Evolutionary conservation across 148 eudicot species (phyloP).

Genomic region (Camellia lanceoleosa): DNA sequence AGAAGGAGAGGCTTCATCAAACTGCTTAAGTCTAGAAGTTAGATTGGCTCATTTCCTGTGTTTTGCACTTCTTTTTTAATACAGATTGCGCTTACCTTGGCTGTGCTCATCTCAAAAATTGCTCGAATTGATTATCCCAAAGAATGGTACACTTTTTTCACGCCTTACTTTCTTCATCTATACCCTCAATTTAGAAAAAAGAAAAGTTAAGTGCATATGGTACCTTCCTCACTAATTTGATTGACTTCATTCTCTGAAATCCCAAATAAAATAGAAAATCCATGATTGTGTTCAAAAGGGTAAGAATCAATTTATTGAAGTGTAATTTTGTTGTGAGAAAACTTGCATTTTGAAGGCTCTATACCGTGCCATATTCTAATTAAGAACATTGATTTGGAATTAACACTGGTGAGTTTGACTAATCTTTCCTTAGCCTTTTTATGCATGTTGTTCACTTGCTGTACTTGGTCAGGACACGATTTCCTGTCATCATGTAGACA

Average conservation of each 20-base stretch:
- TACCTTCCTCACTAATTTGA: not conserved
- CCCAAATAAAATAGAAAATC: not conserved
- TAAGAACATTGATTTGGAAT: not conserved
- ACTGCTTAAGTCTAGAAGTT: not conserved
- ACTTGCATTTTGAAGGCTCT: not conserved
- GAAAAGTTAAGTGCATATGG: not conserved
- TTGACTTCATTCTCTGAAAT: not conserved
- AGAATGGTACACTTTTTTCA: slow-evolving; percentile 60
- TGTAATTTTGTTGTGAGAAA: not conserved
- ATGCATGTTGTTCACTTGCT: not conserved
- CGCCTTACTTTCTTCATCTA: not conserved
- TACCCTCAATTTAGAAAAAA: not conserved
- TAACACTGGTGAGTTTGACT: not conserved
- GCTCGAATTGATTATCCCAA: slow-evolving; percentile 95
- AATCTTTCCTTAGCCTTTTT: not conserved
- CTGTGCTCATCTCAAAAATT: slow-evolving; percentile 87
- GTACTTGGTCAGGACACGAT: not conserved
- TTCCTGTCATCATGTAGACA: not conserved
- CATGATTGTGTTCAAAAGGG: not conserved
- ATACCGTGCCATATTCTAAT: not conserved
- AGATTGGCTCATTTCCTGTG: slow-evolving; percentile 7
- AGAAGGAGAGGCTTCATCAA: not conserved
- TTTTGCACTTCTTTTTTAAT: slow-evolving; percentile 20
- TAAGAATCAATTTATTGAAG: not conserved
- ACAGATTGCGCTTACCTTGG: slow-evolving; percentile 90